A percentile compares a stretch with the other conserved stretches of the same genome.
Conservation (phyloP, 495 filamentous ascomycete species). For the Neurospora tetrasperma region DNA sequence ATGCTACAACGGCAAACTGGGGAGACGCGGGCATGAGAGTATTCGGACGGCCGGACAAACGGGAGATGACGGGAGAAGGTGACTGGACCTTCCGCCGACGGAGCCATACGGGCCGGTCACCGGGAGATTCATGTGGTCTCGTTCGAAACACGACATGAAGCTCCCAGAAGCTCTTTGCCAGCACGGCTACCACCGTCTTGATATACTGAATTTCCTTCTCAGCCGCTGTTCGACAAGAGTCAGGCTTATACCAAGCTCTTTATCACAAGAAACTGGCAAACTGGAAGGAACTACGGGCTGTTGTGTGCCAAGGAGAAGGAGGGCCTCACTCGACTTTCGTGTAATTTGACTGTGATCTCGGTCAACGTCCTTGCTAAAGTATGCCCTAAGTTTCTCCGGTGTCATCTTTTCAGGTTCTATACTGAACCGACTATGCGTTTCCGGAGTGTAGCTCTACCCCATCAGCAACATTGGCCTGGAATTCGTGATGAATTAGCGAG, state of each 20-base stretch:
- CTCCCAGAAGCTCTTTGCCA: neutral
- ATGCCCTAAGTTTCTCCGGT: neutral
- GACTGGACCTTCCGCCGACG: neutral
- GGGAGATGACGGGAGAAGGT: neutral
- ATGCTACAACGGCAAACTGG: neutral
- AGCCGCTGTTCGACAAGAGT: neutral
- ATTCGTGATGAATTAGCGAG: neutral
- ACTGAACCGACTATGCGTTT: neutral
- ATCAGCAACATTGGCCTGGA: neutral
- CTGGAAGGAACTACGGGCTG: neutral
- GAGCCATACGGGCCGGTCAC: neutral
- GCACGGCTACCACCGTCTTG: neutral
- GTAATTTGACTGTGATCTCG: neutral
- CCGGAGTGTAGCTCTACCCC: neutral
- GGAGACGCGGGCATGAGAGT: neutral
- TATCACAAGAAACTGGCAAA: neutral
- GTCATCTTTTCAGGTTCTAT: neutral
- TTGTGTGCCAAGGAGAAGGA: neutral
- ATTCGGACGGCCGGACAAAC: neutral
- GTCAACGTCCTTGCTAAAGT: neutral
- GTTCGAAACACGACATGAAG: neutral
- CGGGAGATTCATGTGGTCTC: neutral
- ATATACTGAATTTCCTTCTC: neutral
- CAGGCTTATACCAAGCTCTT: neutral
- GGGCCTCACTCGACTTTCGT: neutral